Evolutionary conservation across 1,284 basidiomycete genomes (phyloP).

Genomic region (Tetrapyrgos nigripes): DNA sequence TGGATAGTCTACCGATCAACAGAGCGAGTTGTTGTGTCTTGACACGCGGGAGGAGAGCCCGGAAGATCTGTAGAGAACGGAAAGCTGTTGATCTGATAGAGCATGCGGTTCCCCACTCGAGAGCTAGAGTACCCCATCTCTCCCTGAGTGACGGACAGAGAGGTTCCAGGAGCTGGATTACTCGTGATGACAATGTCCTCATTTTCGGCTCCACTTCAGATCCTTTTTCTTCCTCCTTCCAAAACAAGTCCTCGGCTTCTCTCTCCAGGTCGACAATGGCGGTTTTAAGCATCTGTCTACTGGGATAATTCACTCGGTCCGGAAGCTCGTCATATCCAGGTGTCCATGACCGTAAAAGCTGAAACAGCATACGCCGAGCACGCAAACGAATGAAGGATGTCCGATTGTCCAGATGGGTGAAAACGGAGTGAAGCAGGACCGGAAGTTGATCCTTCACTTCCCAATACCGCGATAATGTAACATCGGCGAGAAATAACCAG

Average conservation of each 20-base stretch:
- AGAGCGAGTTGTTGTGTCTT: slow-evolving; percentile 80
- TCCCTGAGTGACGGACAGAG: slow-evolving; percentile 73
- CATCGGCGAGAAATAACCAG: slow-evolving; percentile 85
- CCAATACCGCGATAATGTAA: slow-evolving; percentile 81
- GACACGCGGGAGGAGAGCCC: slow-evolving; percentile 79
- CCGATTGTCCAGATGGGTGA: slow-evolving; percentile 86
- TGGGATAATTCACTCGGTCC: slow-evolving; percentile 56
- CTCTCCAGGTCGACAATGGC: slow-evolving; percentile 64
- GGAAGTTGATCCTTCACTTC: slow-evolving; percentile 78
- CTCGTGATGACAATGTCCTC: slow-evolving; percentile 68
- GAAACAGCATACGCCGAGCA: slow-evolving; percentile 80
- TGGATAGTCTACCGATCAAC: slow-evolving; percentile 85
- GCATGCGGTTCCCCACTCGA: slow-evolving; percentile 88
- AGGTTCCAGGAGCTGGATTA: slow-evolving; percentile 75
- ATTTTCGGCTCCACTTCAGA: slow-evolving; percentile 68
- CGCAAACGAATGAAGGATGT: slow-evolving; percentile 73
- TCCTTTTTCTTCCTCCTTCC: slow-evolving; percentile 74
- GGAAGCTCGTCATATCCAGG: slow-evolving; percentile 72
- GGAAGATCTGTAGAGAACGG: slow-evolving; percentile 91
- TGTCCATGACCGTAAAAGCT: slow-evolving; percentile 80
- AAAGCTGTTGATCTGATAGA: slow-evolving; percentile 89
- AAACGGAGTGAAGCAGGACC: slow-evolving; percentile 80
- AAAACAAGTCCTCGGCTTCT: slow-evolving; percentile 66
- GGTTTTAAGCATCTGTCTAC: slow-evolving; percentile 54
- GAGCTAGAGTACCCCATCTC: slow-evolving; percentile 82